Conservation (phyloP, 1,139 yeast genomes). For the Kodamaea fungicola region DNA sequence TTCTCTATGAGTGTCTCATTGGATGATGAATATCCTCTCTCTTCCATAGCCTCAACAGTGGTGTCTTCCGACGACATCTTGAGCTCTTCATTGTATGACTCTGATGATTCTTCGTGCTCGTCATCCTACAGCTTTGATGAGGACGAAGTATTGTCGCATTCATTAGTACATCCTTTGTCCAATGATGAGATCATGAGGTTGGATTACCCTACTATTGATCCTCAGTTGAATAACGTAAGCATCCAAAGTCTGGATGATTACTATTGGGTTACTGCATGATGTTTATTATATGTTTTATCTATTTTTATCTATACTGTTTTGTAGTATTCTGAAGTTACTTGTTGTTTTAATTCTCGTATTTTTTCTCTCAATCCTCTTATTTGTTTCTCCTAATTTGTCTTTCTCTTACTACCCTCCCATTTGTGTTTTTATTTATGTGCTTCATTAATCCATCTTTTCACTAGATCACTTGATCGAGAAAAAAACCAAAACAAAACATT, state of each 20-base stretch:
- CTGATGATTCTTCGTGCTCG: slow-evolving; percentile 13
- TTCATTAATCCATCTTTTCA: background rate
- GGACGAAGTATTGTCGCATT: slow-evolving; percentile 19
- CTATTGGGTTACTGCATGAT: slow-evolving; percentile 21
- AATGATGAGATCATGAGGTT: slow-evolving; percentile 24
- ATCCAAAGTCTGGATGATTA: slow-evolving; percentile 13
- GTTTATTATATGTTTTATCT: background rate
- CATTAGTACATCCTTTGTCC: slow-evolving; percentile 19
- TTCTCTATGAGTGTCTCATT: background rate
- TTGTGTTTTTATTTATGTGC: no score
- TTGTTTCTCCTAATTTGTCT: no score
- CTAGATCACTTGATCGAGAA: no score
- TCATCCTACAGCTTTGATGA: slow-evolving; percentile 15
- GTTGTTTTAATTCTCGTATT: no score
- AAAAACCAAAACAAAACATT: background rate
- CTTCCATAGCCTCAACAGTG: slow-evolving; percentile 6
- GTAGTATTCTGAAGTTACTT: no score
- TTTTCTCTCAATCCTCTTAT: no score
- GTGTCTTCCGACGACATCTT: slow-evolving; percentile 20
- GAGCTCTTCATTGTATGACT: slow-evolving; percentile 18
- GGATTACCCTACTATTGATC: slow-evolving; percentile 10
- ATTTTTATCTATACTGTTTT: no score
- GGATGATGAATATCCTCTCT: background rate
- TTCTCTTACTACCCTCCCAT: no score
- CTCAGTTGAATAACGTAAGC: slow-evolving; percentile 9